phyloP scores from a whole-genome alignment of 345 rosid genomes.

The Syzygium aromaticum region DNA sequence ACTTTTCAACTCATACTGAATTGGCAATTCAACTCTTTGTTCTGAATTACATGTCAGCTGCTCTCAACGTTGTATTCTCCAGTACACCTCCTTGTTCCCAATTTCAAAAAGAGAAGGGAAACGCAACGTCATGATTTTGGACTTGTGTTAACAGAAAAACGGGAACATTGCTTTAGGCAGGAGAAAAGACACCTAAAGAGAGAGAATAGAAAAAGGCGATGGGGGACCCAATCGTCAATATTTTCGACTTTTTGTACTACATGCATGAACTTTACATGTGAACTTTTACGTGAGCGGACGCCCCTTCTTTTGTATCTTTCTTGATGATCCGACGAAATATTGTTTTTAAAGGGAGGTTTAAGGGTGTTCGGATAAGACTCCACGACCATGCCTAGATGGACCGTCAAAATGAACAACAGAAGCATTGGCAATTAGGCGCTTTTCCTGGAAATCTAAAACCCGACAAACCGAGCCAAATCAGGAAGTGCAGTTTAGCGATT shows the following conservation, averaged over 20 bases:
- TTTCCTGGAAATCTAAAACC: not conserved
- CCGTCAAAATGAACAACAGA: not conserved
- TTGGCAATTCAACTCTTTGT: not conserved
- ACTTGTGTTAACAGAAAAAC: not conserved
- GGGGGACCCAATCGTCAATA: not conserved
- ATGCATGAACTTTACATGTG: not conserved
- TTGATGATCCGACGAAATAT: not conserved
- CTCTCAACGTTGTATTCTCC: not conserved
- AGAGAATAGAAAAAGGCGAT: not conserved
- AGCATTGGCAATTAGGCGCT: not conserved
- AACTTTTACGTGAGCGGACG: not conserved
- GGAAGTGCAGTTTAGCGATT: not conserved
- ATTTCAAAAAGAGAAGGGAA: not conserved
- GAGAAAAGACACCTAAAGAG: not conserved
- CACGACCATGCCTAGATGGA: not conserved
- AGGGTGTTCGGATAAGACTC: not conserved
- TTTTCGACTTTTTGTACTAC: not conserved
- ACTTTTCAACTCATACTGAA: not conserved
- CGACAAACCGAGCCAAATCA: not conserved
- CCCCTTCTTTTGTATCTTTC: not conserved
- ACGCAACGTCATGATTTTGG: not conserved
- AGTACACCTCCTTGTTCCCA: not conserved
- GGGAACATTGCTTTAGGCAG: not conserved
- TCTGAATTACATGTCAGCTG: not conserved
- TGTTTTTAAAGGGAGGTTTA: too few species aligned